Evolutionary conservation across 805 yeast genomes (phyloP), one percentile per base, ranked within the genome.

Genomic region (Debaryomyces tyrocola): DNA sequence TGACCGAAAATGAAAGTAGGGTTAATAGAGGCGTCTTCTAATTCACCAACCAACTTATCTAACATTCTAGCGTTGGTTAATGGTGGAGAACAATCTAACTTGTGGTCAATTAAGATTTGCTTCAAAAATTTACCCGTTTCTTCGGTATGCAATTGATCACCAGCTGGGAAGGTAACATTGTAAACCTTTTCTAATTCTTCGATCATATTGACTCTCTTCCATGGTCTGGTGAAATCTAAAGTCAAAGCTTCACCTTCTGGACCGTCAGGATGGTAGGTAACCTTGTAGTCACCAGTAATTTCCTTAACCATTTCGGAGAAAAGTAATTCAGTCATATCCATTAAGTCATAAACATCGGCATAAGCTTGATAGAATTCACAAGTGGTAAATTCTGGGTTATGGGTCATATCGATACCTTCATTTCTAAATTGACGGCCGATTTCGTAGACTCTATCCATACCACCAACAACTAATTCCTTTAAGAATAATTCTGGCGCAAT

Each of bases 381-480:
- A 50, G 98, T 91, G 62, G 98, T 92, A 76, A 92, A 92, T 77
- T 92, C 99, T 47, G 98, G 98, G 81, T 92, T 92, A 73, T 92
- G 99, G 54, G 97, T 92, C 92, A 88, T 83, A 73, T 92, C 99
- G 54, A 92, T 91, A 73, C 98, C 97, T 74, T 92, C 98, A 67
- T 92, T 92, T 82, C 99, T 87, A 79, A 92, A 92, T 75, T 91
- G 97, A 74, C 97, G 90, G 52, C 99, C 99, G 64, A 92, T 92
- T 78, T 92, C 99, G 69, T 92, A 92, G 51, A 92, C 98, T 75
- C 97, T 85, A 68, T 94, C 97, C 82, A 92, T 77, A 67, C 99
- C 99, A 74, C 97, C 97, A 54, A 92, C 97, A 56, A 92, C 96
- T 58, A 94, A 83, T 78, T 92, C 96, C 75, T 92, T 92, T 72